Base-by-base conservation (phyloP, 78 protist species). In the Dictyostelium firmibasis region DNA sequence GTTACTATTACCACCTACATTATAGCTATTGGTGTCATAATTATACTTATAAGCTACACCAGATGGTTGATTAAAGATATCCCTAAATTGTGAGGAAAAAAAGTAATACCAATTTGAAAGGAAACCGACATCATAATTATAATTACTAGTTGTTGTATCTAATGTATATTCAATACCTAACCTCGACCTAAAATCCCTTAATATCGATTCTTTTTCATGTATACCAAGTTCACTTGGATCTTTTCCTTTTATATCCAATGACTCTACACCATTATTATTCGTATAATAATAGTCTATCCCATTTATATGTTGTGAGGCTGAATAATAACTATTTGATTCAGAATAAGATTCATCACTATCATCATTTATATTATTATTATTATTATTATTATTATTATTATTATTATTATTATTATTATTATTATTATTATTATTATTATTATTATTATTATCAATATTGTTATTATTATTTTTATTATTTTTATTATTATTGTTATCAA, bases 231-330 rank as follows among this genome's bases (percentile, higher is more conserved):
- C 33, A 35, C n/a, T 50, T 57, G 86, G 50, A 82, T 82, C 86
- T 4, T 35, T 60, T 31, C 86, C 86, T 33, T 57, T 50, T 23
- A 82, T 82, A 82, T 23, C 38, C 35, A 82, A 57, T 16, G 70
- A 57, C 23, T 82, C 86, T 5, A 60, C 86, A 31, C 86, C 86
- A 60, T 82, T 82, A 35, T 82, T 82, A 60, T 82, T 82, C 38
- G 86, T 82, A 82, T 82, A 82, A 60, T 82, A 60, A 82, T 82
- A 82, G 38, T 82, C 86, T 23, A 82, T 57, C 33, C 86, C 86
- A 35, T 82, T 64, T 23, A 57, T 16, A 57, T 69, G 64, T 9
- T 82, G 64, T 29, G 86, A 57, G n/a, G 86, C 43, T 29, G 86
- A 33, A 57, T 82, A 57, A 60, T 82, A 82, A 35, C 69, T 44